Conservation (phyloP, 2,329 filamentous ascomycete genomes). For the Ceratocystis destructans region DNA sequence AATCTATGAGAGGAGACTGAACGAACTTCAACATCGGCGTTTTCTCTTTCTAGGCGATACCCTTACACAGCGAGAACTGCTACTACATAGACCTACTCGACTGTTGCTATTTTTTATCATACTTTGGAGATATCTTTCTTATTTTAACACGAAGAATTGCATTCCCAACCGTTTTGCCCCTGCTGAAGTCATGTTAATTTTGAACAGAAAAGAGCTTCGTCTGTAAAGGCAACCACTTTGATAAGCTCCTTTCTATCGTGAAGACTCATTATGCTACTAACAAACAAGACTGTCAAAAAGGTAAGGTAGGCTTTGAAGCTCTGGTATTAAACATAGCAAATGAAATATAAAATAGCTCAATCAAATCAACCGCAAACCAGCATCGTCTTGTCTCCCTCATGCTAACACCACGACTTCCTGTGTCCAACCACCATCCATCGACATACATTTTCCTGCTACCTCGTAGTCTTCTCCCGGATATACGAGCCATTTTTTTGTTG, state of each 20-base stretch:
- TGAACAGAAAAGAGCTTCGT: background rate
- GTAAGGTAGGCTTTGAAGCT: background rate
- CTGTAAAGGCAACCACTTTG: no score
- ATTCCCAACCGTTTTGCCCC: background rate
- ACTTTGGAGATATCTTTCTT: slow-evolving; percentile 8
- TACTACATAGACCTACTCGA: slow-evolving; percentile 1
- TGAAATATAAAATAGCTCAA: background rate
- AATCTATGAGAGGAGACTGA: slow-evolving; percentile 28
- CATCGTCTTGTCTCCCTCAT: no score
- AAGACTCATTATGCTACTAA: no score
- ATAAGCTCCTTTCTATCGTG: no score
- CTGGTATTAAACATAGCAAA: background rate
- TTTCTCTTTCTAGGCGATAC: slow-evolving; percentile 32
- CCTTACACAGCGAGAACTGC: slow-evolving; percentile 1
- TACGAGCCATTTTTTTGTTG: background rate
- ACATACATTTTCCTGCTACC: background rate
- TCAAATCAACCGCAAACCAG: no score
- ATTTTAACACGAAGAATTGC: slow-evolving; percentile 6
- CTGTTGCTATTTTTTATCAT: slow-evolving; percentile 7
- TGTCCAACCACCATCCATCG: no score
- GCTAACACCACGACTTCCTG: no score
- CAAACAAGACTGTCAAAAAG: no score
- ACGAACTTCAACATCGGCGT: slow-evolving; percentile 36
- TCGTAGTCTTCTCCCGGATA: background rate
- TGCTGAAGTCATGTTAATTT: background rate